Base-by-base conservation (phyloP, 495 filamentous ascomycete species). In the Tuber melanosporum region DNA sequence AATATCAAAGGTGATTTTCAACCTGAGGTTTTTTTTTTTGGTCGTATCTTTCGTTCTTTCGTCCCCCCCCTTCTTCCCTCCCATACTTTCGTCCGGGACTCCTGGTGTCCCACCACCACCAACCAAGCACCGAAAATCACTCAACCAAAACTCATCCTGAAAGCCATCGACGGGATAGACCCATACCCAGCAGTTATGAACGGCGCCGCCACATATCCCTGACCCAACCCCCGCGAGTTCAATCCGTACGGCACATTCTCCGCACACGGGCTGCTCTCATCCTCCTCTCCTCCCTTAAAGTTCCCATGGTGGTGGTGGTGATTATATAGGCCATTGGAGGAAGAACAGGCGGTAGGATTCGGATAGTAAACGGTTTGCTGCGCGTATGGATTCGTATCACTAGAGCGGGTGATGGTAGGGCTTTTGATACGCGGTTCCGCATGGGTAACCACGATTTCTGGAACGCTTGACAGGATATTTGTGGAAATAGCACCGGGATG, bases 371-470 rank as follows among this genome's bases (percentile, higher is more conserved):
- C 14, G 19, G 1, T 66, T 32, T 66, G 57, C 57, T 66, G 57
- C 26, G 26, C 14, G 57, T 66, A 66, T 26, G 57, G 57, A 32
- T 32, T 15, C 32, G 57, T 2, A 36, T 32, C 57, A 9, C 57
- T 36, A 26, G 57, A 19, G 57, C 26, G 57, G 57, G 14, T 17
- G 8, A 70, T n/a, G 44, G 26, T 72, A 20, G 36, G 45, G 46
- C 15, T 42, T 41, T 26, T 45, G 26, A 49, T 15, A 6, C 41
- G 6, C 22, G 41, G 26, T 19, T 80, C 76, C 43, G 52, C n/a
- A 7, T 76, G 39, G n/a, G 78, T 80, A 22, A 80, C 4, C 49
- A 76, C 4, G 26, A 80, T 80, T 45, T 52, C n/a, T 17, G 78
- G 78, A 45, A 76, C 6, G 6, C 22, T 36, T 66, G 15, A 36